These are phyloP conservation scores for Aspergillus calidoustus DNA, from an alignment of 2,329 filamentous ascomycete genomes.

Conservation along the genomic window DNA sequence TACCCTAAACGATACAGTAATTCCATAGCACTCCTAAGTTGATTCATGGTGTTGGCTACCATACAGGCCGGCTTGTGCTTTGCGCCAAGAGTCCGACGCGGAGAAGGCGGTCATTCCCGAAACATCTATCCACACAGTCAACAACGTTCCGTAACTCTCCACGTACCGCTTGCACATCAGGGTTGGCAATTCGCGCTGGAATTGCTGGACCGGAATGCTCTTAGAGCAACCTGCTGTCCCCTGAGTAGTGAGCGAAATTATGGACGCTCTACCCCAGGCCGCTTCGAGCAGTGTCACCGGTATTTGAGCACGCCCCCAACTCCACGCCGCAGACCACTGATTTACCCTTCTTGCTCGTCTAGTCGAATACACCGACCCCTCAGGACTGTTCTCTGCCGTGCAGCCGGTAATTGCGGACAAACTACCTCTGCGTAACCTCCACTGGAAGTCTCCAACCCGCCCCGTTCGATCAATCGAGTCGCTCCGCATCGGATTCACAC, in stretches of 20 bases:
- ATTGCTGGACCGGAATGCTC: constrained; percentile 35
- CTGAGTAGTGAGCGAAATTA: constrained; percentile 39
- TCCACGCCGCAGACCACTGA: constrained; percentile 8
- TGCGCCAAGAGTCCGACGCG: constrained; percentile 18
- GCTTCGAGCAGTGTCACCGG: constrained; percentile 76
- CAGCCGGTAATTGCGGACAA: constrained; percentile 76
- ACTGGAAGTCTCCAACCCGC: constrained; percentile 94
- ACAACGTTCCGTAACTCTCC: background rate
- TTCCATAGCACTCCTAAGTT: background rate
- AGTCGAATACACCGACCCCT: constrained; percentile 98
- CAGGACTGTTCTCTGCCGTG: constrained; percentile 81
- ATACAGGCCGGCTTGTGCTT: background rate
- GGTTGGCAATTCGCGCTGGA: constrained; percentile 8
- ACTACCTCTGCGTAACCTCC: constrained; percentile 85
- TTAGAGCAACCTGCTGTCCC: constrained; percentile 21
- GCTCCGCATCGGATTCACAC: constrained; percentile 85
- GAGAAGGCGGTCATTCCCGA: constrained; percentile 21
- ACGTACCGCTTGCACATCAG: constrained; percentile 1
- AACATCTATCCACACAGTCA: background rate
- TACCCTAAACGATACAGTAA: background rate
- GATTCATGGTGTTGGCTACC: background rate
- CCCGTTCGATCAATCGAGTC: constrained; percentile 92
- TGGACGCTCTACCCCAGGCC: constrained; percentile 51
- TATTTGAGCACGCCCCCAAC: constrained; percentile 41
- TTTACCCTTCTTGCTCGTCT: constrained; percentile 24